Conservation (phyloP, 176 grass and related monocot genomes). For the Eleusine coracana region DNA sequence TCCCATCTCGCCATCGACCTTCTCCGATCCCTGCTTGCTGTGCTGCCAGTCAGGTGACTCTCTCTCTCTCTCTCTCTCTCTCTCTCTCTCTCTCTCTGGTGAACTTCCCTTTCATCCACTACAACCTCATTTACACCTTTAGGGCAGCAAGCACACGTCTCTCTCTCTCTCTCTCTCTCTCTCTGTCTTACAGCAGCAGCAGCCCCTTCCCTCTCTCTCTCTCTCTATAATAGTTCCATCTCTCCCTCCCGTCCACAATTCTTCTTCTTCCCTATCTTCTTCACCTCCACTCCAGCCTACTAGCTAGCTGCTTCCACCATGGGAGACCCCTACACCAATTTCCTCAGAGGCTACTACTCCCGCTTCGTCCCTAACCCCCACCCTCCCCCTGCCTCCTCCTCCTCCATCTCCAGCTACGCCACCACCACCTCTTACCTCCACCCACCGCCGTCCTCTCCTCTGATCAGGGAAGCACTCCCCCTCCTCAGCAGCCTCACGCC, state of each 20-base stretch:
- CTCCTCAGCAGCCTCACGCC: conserved; percentile 68
- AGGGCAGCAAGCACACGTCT: conserved; percentile 50
- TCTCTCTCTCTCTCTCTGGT: conserved; percentile 51
- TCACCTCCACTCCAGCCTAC: conserved; percentile 30
- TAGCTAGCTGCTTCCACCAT: conserved; percentile 42
- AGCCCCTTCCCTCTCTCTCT: conserved; percentile 28
- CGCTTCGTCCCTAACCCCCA: conserved; percentile 22
- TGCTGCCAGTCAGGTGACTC: conserved; percentile 38
- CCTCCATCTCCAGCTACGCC: conserved; percentile 35
- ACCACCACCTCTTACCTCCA: conserved; percentile 38
- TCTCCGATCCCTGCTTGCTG: conserved; percentile 30
- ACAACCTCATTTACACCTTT: conserved; percentile 62
- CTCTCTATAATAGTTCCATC: conserved; percentile 52
- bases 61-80: conserved; percentile 26
- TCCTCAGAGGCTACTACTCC: conserved; percentile 54
- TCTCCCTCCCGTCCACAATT: conserved; percentile 41
- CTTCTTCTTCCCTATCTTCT: conserved; percentile 40
- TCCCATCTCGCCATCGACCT: conserved; percentile 34
- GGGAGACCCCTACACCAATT: conserved; percentile 63
- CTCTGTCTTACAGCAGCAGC: conserved; percentile 10
- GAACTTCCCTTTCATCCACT: conserved; percentile 51
- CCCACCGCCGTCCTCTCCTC: conserved; percentile 59
- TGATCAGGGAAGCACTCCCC: conserved; percentile 71
- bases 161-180: conserved; percentile 1
- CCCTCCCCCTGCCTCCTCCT: background rate